These are phyloP conservation scores for Coleophoma cylindrospora DNA, from an alignment of 2,329 filamentous ascomycete species.

Conservation along the genomic window DNA sequence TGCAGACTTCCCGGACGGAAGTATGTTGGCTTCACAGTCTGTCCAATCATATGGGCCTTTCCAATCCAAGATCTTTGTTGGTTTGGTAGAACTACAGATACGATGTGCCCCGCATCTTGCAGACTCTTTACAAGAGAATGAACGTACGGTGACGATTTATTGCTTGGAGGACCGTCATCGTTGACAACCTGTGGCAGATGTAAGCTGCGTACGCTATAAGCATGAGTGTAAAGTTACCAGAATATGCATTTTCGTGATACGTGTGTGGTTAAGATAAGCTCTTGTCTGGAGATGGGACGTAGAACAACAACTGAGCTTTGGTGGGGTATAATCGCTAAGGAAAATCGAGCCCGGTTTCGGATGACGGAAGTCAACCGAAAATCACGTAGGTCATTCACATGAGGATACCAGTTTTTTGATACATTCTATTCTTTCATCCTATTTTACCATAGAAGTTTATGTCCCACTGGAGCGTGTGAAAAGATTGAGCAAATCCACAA, in stretches of 20 bases:
- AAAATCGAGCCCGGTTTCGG: too few species aligned
- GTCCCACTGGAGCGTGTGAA: too few species aligned
- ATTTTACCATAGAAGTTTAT: too few species aligned
- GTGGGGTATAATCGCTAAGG: too few species aligned
- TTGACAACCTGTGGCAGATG: conserved; percentile 49
- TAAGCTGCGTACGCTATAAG: background rate
- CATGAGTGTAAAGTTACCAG: conserved; percentile 32
- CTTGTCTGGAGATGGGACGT: too few species aligned
- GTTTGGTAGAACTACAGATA: conserved; percentile 88
- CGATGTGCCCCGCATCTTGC: conserved; percentile 71
- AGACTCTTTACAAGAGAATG: conserved; percentile 69
- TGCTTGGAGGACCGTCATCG: conserved; percentile 76
- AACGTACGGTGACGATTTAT: conserved; percentile 74
- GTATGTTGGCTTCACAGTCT: conserved; percentile 78
- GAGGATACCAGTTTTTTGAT: too few species aligned
- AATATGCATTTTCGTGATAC: conserved; percentile 40
- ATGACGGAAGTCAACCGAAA: too few species aligned
- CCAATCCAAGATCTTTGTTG: conserved; percentile 96
- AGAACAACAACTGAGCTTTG: too few species aligned
- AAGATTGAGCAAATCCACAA: too few species aligned
- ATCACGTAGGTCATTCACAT: too few species aligned
- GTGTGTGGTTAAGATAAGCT: too few species aligned
- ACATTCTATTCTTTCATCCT: too few species aligned
- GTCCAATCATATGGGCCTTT: conserved; percentile 93
- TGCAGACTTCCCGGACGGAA: conserved; percentile 64